Evolutionary conservation across 495 filamentous ascomycete genomes (phyloP).

Genomic region (Darksidea phi): DNA sequence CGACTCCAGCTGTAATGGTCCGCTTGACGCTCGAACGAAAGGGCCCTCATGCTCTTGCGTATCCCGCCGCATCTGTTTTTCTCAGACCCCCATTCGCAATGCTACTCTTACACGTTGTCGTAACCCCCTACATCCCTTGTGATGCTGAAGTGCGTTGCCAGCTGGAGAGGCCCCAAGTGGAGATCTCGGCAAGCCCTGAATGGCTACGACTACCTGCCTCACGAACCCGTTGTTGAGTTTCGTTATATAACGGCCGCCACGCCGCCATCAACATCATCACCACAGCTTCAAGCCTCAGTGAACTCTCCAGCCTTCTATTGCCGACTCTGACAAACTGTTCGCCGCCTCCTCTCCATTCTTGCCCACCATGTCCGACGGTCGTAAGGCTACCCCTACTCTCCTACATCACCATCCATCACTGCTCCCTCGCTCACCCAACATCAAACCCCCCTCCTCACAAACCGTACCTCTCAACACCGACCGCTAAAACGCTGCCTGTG

Average conservation of each 20-base stretch:
- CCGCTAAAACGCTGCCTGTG: conserved; percentile 12
- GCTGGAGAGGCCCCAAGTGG: conserved; percentile 31
- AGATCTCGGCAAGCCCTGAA: conserved; percentile 35
- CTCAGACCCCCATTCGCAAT: conserved; percentile 11
- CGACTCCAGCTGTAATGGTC: conserved; percentile 34
- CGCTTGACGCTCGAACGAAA: conserved; percentile 12
- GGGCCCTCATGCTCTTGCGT: conserved; percentile 19
- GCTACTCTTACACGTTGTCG: conserved; percentile 35
- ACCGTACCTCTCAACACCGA: not conserved
- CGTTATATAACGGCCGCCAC: conserved; percentile 34
- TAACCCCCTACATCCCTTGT: conserved; percentile 34
- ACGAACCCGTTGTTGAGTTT: conserved; percentile 29
- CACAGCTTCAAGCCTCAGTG: conserved; percentile 21
- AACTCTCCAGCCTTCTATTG: conserved; percentile 16
- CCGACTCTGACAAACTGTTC: not conserved
- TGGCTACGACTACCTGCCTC: conserved; percentile 24
- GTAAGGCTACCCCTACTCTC: conserved; percentile 47
- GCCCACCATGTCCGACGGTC: conserved; percentile 59
- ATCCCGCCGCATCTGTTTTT: not conserved
- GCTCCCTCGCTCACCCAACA: not conserved
- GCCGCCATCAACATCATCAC: conserved; percentile 24
- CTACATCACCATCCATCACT: not conserved
- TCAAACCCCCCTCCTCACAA: not conserved
- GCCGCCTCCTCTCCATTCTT: conserved; percentile 23
- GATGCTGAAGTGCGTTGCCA: conserved; percentile 38